Percentiles rank a stretch among this genome's conserved stretches.
Conservation (phyloP, 257 asterid species). For the Solanum tacnaense region DNA sequence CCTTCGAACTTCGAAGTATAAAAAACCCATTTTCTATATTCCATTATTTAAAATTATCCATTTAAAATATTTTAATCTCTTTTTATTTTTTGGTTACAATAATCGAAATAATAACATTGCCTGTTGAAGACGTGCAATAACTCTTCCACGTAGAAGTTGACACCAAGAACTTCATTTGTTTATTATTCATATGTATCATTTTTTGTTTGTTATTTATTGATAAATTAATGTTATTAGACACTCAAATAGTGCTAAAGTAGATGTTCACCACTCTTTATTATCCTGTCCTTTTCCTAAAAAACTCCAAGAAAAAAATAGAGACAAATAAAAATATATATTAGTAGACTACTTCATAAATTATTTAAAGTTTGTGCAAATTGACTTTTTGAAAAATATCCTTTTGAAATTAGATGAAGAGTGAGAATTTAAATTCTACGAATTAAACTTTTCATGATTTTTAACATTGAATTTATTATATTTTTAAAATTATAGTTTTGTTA, state of each 20-base stretch:
- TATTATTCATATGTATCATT: background rate
- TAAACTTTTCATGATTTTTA: rapidly evolving
- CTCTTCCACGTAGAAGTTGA: background rate
- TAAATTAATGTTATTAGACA: background rate
- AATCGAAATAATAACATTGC: background rate
- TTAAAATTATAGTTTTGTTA: background rate
- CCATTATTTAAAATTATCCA: background rate
- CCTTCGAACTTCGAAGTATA: background rate
- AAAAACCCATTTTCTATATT: background rate
- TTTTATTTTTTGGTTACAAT: background rate
- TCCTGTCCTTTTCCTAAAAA: background rate
- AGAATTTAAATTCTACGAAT: background rate
- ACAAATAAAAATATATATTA: background rate
- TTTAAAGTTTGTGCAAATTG: background rate
- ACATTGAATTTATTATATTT: background rate
- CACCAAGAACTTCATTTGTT: background rate
- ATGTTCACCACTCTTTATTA: slow-evolving; percentile 2
- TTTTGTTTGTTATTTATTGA: background rate
- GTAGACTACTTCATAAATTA: background rate
- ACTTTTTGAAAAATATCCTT: background rate
- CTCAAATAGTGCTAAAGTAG: background rate
- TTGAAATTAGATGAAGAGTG: background rate
- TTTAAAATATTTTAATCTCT: background rate
- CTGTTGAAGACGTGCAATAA: background rate
- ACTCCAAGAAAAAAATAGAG: background rate